Evolutionary conservation across 192 early-diverging fungal genomes (phyloP), one percentile per base, ranked within the genome.

Genomic region (Kickxella alabastrina): DNA sequence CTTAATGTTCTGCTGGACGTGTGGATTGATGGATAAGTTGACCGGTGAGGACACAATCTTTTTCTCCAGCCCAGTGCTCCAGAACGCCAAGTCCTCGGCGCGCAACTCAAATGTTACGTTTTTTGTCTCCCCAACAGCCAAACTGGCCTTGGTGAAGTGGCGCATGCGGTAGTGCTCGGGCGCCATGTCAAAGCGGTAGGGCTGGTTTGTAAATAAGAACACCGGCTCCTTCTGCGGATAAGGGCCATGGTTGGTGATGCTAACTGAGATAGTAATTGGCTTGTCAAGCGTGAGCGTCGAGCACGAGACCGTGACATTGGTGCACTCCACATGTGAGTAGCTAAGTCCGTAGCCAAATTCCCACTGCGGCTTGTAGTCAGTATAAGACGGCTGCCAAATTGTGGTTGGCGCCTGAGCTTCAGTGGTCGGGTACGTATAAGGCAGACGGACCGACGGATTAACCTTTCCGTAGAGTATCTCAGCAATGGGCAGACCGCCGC

Each of bases 391-490:
- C 31, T 77, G 68, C 78, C 78, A 80, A 27, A 70, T 59, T 1
- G 64, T 68, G 21, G 58, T 56, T n/a, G 48, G 51, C 15, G 65
- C 50, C 36, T 80, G 63, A 14, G 57, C 51, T 17, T 75, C 60
- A 53, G 70, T 50, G 8, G 61, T 64, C 0, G 84, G 84, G 51
- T 82, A 86, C 8, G 82, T 80, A 51, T 80, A 72, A 0, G 84
- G 82, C 35, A 78, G 57, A 0, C 79, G 69, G 22, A 81, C 84
- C 4, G 78, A 79, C 0, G 84, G 84, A 50, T 79, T 81, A 46
- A 70, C 63, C 17, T 57, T 40, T 8, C 84, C 84, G 32, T 75
- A 82, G 10, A 86, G 57, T 6, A 79, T 43, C 41, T 86, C 79
- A 21, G 78, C 82, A 28, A 84, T 71, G 0, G 84, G 79, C 8